A percentile compares a stretch with the other conserved stretches of the same genome.
phyloP scores from a whole-genome alignment of 495 filamentous ascomycete species.

The Venustampulla echinocandica region DNA sequence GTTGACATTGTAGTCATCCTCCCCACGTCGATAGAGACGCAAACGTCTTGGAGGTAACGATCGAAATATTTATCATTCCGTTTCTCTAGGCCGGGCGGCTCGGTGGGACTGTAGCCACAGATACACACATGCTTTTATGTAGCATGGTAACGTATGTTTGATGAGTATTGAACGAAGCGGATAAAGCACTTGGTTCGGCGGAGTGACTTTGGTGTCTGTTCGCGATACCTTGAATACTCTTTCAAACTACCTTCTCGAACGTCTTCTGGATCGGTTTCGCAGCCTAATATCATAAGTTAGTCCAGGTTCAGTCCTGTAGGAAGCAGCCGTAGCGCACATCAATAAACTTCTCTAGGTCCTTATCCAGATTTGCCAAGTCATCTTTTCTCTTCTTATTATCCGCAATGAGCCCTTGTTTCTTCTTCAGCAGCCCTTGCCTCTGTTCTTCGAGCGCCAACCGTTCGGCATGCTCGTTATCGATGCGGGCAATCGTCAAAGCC shows the following conservation, averaged over 20 bases:
- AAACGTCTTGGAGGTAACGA: too few species aligned
- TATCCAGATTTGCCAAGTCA: slow-evolving; percentile 78
- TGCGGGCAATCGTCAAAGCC: slow-evolving; percentile 80
- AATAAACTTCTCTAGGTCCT: slow-evolving; percentile 85
- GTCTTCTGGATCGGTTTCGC: slow-evolving; percentile 79
- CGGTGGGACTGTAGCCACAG: too few species aligned
- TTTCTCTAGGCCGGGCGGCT: too few species aligned
- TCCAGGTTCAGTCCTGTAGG: background rate
- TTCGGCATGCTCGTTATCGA: slow-evolving; percentile 82
- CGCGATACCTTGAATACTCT: too few species aligned
- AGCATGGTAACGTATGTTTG: too few species aligned
- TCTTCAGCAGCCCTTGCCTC: slow-evolving; percentile 75
- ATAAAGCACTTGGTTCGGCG: too few species aligned
- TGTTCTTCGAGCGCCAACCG: slow-evolving; percentile 81
- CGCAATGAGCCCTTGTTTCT: slow-evolving; percentile 83
- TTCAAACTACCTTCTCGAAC: slow-evolving; percentile 62
- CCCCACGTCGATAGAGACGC: too few species aligned
- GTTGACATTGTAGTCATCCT: too few species aligned
- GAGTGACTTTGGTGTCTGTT: too few species aligned
- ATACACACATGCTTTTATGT: too few species aligned
- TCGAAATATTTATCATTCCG: too few species aligned
- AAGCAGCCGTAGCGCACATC: slow-evolving; percentile 41
- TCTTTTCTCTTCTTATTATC: slow-evolving; percentile 96
- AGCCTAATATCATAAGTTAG: slow-evolving; percentile 38
- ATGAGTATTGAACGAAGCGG: too few species aligned